Evolutionary conservation across 75 land plant species (phyloP), one percentile per base, ranked within the genome.

Genomic region (Isoetes taiwanensis): DNA sequence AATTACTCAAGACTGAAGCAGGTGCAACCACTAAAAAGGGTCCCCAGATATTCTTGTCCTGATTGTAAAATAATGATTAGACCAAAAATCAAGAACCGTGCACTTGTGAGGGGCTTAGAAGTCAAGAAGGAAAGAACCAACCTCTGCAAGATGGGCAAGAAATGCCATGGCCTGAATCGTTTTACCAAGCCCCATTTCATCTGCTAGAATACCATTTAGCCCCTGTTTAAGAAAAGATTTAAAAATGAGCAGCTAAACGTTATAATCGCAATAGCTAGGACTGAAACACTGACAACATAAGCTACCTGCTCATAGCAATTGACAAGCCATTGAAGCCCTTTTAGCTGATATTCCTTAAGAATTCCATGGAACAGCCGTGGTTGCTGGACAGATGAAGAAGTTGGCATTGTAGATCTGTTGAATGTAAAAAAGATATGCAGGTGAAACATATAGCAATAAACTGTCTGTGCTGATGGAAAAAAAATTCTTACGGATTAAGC

Each of bases 1-100:
- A 93, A 43, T 93, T 93, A 43, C 81, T 91, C 66, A 91, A 58
- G 20, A 91, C 97, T 46, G 97, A 86, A 26, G 97, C 78, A 39
- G 97, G 97, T 23, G 97, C 97, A 64, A 91, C 97, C 37, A 91
- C 85, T 35, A 91, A 63, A 69, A 91, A 91, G 23, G 98, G 98
- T 1, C 98, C 98, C 98, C 98, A 93, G 67, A 93, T 93, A 56
- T 88, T 84, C 65, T 93, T 93, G 37, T 93, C 98, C 93, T 90
- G 83, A 24, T n/a, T n/a, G n/a, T n/a, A n/a, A n/a, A n/a, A n/a
- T n/a, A n/a, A n/a, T n/a, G n/a, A n/a, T n/a, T 2, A 38, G 31
- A 14, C 52, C 20, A 20, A 48, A 48, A 48, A 19, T 14, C 16
- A 48, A 8, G 10, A 48, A 48, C 52, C 52, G 4, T 17, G 6